phyloP scores from a whole-genome alignment of 1,284 basidiomycete species.

The Sporisorium reilianum region DNA sequence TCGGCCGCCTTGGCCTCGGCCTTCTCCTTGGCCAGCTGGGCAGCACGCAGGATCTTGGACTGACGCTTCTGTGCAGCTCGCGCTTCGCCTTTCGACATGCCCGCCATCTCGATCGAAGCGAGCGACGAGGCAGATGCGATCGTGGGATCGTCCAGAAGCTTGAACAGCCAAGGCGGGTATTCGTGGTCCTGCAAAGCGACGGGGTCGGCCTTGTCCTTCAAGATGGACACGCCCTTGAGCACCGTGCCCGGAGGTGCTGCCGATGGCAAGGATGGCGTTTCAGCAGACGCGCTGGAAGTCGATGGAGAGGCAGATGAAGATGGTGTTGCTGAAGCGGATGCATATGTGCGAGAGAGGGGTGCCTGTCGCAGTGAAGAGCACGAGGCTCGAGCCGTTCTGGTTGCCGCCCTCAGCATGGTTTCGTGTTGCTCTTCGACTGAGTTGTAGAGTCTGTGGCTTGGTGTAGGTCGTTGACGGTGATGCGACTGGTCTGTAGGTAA shows the following conservation, averaged over 20 bases:
- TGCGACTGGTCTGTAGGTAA: too few species aligned
- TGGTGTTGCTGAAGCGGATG: conserved; percentile 22
- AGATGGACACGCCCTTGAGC: conserved; percentile 81
- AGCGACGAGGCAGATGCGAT: conserved; percentile 52
- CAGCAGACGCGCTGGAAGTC: conserved; percentile 14
- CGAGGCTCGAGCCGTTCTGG: conserved; percentile 21
- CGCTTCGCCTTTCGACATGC: conserved; percentile 65
- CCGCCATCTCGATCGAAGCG: conserved; percentile 57
- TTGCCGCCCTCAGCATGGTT: conserved; percentile 19
- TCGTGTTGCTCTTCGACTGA: too few species aligned
- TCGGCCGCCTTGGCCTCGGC: conserved; percentile 50
- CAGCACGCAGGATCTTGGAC: conserved; percentile 56
- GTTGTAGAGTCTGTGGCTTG: too few species aligned
- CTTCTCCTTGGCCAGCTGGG: conserved; percentile 50
- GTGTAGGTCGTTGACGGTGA: too few species aligned
- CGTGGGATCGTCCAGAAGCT: conserved; percentile 72
- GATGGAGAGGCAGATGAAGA: conserved; percentile 12
- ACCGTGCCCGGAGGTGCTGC: conserved; percentile 75
- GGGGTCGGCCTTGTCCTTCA: conserved; percentile 85
- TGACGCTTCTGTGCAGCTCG: conserved; percentile 62
- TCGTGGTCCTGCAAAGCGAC: conserved; percentile 83
- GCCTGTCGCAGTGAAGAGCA: conserved; percentile 23
- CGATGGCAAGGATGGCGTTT: conserved; percentile 48
- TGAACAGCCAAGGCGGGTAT: conserved; percentile 93
- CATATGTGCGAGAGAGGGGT: conserved; percentile 21